Evolutionary conservation across 1,284 basidiomycete species (phyloP).

Genomic region (Ustilago shanxiensis): DNA sequence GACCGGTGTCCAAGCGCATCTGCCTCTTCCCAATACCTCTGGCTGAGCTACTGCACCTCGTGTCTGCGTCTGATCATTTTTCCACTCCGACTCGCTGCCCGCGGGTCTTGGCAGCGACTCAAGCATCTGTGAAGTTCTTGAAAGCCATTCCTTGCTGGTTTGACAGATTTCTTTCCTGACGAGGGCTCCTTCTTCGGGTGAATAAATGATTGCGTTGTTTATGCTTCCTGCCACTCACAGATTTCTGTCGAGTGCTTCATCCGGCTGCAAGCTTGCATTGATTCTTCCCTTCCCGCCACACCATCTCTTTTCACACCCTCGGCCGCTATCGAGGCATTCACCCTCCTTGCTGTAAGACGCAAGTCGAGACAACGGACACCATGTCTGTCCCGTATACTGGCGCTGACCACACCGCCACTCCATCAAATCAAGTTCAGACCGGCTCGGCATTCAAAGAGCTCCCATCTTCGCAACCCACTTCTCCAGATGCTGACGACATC

Average conservation of each 20-base stretch:
- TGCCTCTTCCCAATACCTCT: too few species aligned
- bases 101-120: not conserved
- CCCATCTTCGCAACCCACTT: constrained; percentile 14
- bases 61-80: not conserved
- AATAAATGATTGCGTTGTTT: not conserved
- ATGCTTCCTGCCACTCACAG: not conserved
- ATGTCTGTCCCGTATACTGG: constrained; percentile 22
- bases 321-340: not conserved
- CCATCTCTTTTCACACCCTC: not conserved
- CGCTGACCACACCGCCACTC: constrained; percentile 10
- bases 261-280: not conserved
- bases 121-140: not conserved
- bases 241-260: not conserved
- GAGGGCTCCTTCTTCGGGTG: not conserved
- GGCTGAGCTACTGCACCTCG: not conserved
- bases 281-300: not conserved
- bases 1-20: too few species aligned
- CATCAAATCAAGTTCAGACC: not conserved
- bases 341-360: not conserved
- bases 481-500: constrained; percentile 26
- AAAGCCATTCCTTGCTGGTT: too few species aligned
- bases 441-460: constrained; percentile 24
- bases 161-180: not conserved
- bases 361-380: not conserved
- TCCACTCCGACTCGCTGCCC: not conserved